Evolutionary conservation across 441 rosid genomes (phyloP), one percentile per base, ranked within the genome.

Genomic region (Pelargonium myrrhifolium): DNA sequence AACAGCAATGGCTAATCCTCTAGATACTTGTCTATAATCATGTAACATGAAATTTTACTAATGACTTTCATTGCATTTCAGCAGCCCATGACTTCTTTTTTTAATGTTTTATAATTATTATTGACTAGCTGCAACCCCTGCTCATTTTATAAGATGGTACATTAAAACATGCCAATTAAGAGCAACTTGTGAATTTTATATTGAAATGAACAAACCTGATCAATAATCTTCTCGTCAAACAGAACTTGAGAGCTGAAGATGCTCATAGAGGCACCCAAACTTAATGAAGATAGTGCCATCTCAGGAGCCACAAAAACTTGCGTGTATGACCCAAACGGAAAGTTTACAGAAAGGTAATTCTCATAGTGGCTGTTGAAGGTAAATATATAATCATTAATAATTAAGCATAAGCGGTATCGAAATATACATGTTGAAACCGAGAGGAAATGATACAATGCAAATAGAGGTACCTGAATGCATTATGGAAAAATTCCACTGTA

Each of bases 301-400:
- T 90, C 98, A 67, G 98, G 96, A 77, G 96, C 84, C 70, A 94
- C 62, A 75, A 92, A 94, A 49, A 89, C 86, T 84, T 89, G 99
- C 65, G 92, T 94, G 79, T 94, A 92, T 65, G 91, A 86, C 31
- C 92, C 94, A 80, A 88, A 94, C 47, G 99, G 98, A 79, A 94
- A 94, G 59, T 87, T 86, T 53, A 89, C 84, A 56, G 87, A 87
- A 71, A 94, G 94, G 74, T 94, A 94, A 62, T 88, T 87, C 82
- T 94, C 98, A 76, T 86, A 94, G 79, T 89, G 85, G 75, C 99
- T 94, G 87, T 71, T 68, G 42, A 81, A 81, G 76, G 45, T 26
- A 76, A 49, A 72, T 67, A 53, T 18, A 53, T 26, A 35, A 64
- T 76, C 43, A 73, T 64, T 66, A 72, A 80, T 56, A 47, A 75